These are phyloP conservation scores for Brettanomyces nanus DNA, from an alignment of 805 yeast species.

Conservation along the genomic window DNA sequence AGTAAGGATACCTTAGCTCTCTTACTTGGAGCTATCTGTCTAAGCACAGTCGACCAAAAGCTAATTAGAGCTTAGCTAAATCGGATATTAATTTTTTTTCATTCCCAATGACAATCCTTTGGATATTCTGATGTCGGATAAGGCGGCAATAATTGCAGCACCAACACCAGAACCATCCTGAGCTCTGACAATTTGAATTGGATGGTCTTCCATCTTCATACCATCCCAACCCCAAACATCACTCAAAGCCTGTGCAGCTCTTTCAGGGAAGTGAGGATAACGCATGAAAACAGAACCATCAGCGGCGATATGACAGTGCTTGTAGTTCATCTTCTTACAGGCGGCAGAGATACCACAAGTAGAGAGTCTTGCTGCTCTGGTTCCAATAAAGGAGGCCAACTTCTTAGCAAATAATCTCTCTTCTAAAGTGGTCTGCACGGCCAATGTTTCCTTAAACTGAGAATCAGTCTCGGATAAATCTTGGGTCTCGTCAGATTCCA, in stretches of 20 bases:
- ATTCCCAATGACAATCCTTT: slow-evolving; percentile 64
- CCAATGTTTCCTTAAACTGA: slow-evolving; percentile 52
- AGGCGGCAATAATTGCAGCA: slow-evolving; percentile 96
- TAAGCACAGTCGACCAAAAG: too few relatives aligned
- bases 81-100: too few relatives aligned
- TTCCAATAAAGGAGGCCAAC: slow-evolving; percentile 82
- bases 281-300: slow-evolving; percentile 94
- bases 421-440: slow-evolving; percentile 59
- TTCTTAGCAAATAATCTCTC: slow-evolving; percentile 82
- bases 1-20: too few relatives aligned
- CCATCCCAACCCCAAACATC: slow-evolving; percentile 83
- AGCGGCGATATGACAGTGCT: slow-evolving; percentile 85
- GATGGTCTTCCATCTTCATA: slow-evolving; percentile 45
- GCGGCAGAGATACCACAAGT: slow-evolving; percentile 97
- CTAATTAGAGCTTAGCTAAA: too few relatives aligned
- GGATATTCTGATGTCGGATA: slow-evolving; percentile 72
- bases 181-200: slow-evolving; percentile 81
- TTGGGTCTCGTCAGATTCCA: slow-evolving; percentile 88
- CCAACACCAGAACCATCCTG: slow-evolving; percentile 99
- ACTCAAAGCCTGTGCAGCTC: slow-evolving; percentile 87
- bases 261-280: slow-evolving; percentile 88
- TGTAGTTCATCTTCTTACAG: slow-evolving; percentile 78
- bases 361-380: slow-evolving; percentile 88
- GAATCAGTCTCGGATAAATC: slow-evolving; percentile 70
- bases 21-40: too few relatives aligned